Evolutionary conservation across 2,329 filamentous ascomycete species (phyloP).

Genomic region (Epichloe scottii): DNA sequence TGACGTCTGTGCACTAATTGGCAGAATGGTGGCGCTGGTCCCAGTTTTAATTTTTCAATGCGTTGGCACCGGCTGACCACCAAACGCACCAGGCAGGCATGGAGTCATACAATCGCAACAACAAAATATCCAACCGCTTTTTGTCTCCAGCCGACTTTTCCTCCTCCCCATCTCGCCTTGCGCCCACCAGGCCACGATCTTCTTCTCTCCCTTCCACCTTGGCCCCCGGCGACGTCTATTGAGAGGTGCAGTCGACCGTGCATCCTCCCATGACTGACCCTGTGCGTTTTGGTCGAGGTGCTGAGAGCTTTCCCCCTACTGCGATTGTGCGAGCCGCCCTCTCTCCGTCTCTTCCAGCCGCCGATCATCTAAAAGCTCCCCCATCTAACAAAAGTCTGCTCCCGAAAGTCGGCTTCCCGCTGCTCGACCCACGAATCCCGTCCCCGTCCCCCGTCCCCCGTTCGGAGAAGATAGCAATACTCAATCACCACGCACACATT

Average conservation of each 20-base stretch:
- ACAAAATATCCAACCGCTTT: too few relatives aligned
- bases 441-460: not conserved
- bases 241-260: constrained; percentile 12
- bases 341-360: not conserved
- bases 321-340: not conserved
- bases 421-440: not conserved
- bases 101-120: not conserved
- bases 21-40: not conserved
- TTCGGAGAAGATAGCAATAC: not conserved
- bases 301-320: constrained; percentile 12
- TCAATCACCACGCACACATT: not conserved
- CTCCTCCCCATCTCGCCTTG: not conserved
- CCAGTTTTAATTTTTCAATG: not conserved
- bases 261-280: constrained; percentile 15
- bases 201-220: constrained; percentile 2
- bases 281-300: constrained; percentile 21
- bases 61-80: too few relatives aligned
- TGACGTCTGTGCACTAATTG: not conserved
- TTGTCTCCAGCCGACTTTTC: not conserved
- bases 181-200: constrained; percentile 2
- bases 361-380: not conserved
- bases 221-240: constrained; percentile 10
- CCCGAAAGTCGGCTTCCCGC: not conserved
- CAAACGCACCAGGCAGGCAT: not conserved
- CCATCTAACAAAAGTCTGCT: not conserved